Base-by-base conservation (phyloP, 2,329 filamentous ascomycete species). In the Aspergillus neoniger region DNA sequence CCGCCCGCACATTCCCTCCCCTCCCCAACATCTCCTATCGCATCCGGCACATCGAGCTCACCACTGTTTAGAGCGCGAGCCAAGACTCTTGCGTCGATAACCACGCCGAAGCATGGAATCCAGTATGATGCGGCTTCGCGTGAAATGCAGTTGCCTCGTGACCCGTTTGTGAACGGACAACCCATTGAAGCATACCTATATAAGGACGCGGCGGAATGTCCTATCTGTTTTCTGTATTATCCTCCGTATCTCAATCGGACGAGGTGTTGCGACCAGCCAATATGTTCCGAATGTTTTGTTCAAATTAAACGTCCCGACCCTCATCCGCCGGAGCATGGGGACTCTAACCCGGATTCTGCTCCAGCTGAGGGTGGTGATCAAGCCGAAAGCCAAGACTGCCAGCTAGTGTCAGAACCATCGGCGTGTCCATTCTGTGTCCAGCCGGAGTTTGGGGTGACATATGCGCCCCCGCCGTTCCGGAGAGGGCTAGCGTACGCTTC, bases 211-310 rank as follows among this genome's bases (percentile, higher is more conserved):
- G 80, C 82, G 6, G 95, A 99, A 74, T 99, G 95, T 70, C 94
- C 95, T 5, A 96, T 99, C 63, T 99, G 95, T 80, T 96, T 98
- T 74, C 82, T 98, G 56, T 96, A 92, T 69, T 99, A 98, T 67
- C 95, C 95, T 0, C 92, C 92, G 3, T 96, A 96, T 72, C 83
- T 99, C 30, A 99, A 99, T 78, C 90, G 88, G 66, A 99, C 95
- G 0, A 85, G 95, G 66, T 99, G 95, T 74, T 99, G 95, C 76
- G 92, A 96, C 69, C 95, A 99, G 74, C 84, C 91, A 5, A 98
- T 99, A 64, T 99, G 95, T 78, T 98, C 93, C 44, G 95, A 99
- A 79, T 99, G 95, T 76, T 99, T 99, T 71, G 95, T 99, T 4
- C 95, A 99, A 76, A 99, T 99, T 74, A 98, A 97, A 75, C 87